Conservation (phyloP, 192 early-diverging fungal species). For the Backusella luteola region DNA sequence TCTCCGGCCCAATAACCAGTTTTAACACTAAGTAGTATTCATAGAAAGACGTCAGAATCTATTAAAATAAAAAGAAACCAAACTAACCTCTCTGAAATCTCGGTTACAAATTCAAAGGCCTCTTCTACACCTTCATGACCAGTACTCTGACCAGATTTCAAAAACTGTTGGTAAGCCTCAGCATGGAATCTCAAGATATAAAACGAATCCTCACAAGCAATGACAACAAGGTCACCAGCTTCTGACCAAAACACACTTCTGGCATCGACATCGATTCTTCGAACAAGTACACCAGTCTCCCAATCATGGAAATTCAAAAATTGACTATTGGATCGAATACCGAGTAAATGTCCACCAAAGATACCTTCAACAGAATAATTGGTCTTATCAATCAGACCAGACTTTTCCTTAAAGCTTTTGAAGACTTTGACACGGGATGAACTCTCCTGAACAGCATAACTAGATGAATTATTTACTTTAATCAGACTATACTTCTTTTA, state of each 20-base stretch:
- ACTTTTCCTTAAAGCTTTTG: constrained; percentile 94
- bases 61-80: neutral
- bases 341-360: constrained; percentile 89
- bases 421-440: constrained; percentile 84
- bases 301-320: constrained; percentile 98
- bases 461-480: constrained; percentile 21
- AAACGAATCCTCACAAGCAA: constrained; percentile 92
- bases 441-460: constrained; percentile 90
- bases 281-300: constrained; percentile 89
- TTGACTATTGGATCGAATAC: constrained; percentile 68
- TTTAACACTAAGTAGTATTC: constrained; percentile 59
- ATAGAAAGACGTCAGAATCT: neutral
- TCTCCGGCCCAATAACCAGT: constrained; percentile 99
- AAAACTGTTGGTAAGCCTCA: constrained; percentile 70
- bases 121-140: constrained; percentile 95
- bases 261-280: constrained; percentile 90
- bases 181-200: constrained; percentile 93
- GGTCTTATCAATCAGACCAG: constrained; percentile 59
- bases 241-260: constrained; percentile 94
- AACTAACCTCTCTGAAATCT: constrained; percentile 67
- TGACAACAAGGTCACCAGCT: constrained; percentile 85
- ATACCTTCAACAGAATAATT: constrained; percentile 90
- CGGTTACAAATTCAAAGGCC: constrained; percentile 94
- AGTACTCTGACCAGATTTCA: constrained; percentile 64
- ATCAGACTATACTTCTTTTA: neutral